Evolutionary conservation across 495 filamentous ascomycete species (phyloP), one percentile per base, ranked within the genome.

Genomic region (Pyrenula aspistea): DNA sequence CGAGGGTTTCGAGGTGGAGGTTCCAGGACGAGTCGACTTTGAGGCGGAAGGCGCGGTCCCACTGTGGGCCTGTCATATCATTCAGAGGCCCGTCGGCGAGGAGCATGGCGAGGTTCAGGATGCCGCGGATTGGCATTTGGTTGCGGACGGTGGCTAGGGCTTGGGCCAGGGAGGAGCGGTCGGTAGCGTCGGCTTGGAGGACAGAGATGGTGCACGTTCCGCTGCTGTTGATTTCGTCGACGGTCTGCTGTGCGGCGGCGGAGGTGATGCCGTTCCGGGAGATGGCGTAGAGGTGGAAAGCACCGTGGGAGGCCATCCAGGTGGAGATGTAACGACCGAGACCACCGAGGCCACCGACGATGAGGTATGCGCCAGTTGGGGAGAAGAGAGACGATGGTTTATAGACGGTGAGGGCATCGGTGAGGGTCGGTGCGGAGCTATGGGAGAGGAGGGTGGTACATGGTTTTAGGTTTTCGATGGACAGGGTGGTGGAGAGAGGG

Each of bases 251-350:
- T 0, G 68, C 68, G 19, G 59, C 57, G 0, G 53, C 25, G 12
- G 60, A 59, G 12, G 23, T 47, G 24, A 31, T 10, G 0, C 73
- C 77, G 53, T 65, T 76, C 25, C 82, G 70, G 3, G 79, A 82
- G 19, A 83, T 67, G 2, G 83, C 67, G 12, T 77, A 69, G 24
- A 85, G 62, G 56, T 76, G 69, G 53, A 66, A 73, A 4, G 79
- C 83, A 3, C 62, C 62, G 2, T 63, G 57, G 2, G 57, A 53
- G 1, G 53, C 55, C 58, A 67, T 65, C 64, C 65, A 65, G n/a
- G 59, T 23, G 21, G 59, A 59, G n/a, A 65, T 50, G 51, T 55
- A 53, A 36, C 60, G 57, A n/a, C 67, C 60, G 4, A 63, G 56
- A 2, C 62, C 62, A 2, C 62, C 58, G 11, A 68, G 58, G 12